Percentiles rank a stretch among this genome's conserved stretches.
Evolutionary conservation across 1,139 yeast genomes (phyloP).

Genomic region (Pichia inconspicua): DNA sequence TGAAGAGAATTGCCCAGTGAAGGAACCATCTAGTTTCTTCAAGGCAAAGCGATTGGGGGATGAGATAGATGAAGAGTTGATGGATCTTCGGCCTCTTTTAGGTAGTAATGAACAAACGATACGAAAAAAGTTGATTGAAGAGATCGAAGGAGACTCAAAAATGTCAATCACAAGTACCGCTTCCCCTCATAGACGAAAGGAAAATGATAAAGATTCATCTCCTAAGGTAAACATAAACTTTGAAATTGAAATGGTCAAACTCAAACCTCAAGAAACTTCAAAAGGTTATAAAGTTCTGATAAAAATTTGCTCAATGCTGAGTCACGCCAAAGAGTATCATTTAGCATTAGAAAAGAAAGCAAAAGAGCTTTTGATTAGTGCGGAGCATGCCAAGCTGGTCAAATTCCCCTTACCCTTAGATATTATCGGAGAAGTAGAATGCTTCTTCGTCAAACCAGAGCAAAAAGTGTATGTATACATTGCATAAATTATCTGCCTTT

Average conservation of each 20-base stretch:
- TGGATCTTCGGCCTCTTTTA: background rate
- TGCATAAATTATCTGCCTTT: background rate
- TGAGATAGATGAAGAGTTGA: constrained; percentile 17
- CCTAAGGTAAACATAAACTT: too few relatives aligned
- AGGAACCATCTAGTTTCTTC: constrained; percentile 28
- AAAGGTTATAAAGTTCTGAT: constrained; percentile 4
- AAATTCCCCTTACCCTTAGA: constrained; percentile 11
- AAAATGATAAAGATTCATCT: too few relatives aligned
- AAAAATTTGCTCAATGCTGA: constrained; percentile 4
- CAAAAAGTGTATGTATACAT: constrained; percentile 7
- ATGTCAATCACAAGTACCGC: too few relatives aligned
- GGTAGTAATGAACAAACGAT: background rate
- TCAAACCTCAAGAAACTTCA: constrained; percentile 3
- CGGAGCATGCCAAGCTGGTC: background rate
- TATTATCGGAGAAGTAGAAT: constrained; percentile 3
- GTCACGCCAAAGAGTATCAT: background rate
- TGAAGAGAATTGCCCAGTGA: constrained; percentile 33
- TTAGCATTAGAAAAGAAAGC: constrained; percentile 4
- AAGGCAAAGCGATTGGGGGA: constrained; percentile 30
- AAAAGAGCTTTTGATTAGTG: constrained; percentile 8
- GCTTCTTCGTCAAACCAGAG: constrained; percentile 9
- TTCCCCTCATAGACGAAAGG: too few relatives aligned
- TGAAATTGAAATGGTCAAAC: constrained; percentile 2
- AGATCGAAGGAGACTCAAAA: background rate
- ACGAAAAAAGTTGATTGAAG: constrained; percentile 1